These are phyloP conservation scores for Trametes maxima DNA, from an alignment of 768 basidiomycete genomes.

Conservation along the genomic window DNA sequence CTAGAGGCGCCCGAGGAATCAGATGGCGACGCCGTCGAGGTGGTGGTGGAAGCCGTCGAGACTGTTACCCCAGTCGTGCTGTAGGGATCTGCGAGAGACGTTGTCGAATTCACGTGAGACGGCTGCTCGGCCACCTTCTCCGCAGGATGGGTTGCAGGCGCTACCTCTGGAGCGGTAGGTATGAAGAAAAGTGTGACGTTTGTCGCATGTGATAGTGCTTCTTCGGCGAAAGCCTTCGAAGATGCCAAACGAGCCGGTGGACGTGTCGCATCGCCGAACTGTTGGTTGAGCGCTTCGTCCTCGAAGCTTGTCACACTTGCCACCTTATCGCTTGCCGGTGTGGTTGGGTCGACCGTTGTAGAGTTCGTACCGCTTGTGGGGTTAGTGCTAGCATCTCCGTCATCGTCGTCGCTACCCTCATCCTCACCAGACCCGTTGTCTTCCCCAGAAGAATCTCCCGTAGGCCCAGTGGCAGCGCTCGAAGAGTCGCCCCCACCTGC, in stretches of 20 bases:
- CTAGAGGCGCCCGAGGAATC: neutral
- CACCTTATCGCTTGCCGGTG: constrained; percentile 21
- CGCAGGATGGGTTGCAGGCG: constrained; percentile 2
- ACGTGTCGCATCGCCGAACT: constrained; percentile 27
- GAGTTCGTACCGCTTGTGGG: constrained; percentile 5
- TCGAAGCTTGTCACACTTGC: constrained; percentile 28
- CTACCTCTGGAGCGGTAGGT: constrained; percentile 39
- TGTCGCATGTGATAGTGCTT: constrained; percentile 23
- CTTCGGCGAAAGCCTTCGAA: constrained; percentile 20
- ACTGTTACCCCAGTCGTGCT: too few species aligned
- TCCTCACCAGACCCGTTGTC: constrained; percentile 10
- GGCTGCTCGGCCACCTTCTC: neutral
- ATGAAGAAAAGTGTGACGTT: constrained; percentile 60
- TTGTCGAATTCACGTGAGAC: neutral
- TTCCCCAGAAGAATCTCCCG: neutral
- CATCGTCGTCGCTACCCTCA: neutral
- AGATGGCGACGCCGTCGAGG: too few species aligned
- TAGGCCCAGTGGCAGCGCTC: constrained; percentile 5
- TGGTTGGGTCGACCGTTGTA: constrained; percentile 23
- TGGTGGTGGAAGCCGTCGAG: too few species aligned
- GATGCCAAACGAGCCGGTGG: constrained; percentile 17
- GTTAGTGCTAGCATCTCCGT: neutral
- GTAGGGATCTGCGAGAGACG: neutral
- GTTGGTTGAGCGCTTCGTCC: constrained; percentile 20
- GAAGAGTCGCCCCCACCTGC: constrained; percentile 15